Evolutionary conservation across 306 rosid genomes (phyloP).

Genomic region (Vicia sativa): DNA sequence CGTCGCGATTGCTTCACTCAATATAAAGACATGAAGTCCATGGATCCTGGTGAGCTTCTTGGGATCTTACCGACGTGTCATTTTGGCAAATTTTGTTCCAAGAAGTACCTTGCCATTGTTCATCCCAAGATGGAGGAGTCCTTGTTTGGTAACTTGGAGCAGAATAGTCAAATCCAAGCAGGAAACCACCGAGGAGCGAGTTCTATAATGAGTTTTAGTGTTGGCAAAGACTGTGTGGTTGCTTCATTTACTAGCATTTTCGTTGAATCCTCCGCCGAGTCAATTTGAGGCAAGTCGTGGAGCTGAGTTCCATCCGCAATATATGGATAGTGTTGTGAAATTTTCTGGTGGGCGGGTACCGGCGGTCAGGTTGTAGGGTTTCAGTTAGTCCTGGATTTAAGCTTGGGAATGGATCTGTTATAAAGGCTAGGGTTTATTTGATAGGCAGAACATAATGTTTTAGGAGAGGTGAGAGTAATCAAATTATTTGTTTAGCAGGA

Average conservation of each 20-base stretch:
- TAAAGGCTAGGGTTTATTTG: constrained; percentile 81
- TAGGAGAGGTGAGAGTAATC: constrained; percentile 11
- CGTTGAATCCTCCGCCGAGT: constrained; percentile 81
- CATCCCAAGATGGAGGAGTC: constrained; percentile 99
- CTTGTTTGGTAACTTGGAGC: constrained; percentile 86
- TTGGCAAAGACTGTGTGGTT: constrained; percentile 85
- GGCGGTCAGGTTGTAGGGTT: constrained; percentile 78
- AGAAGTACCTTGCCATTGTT: constrained; percentile 83
- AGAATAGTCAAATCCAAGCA: constrained; percentile 62
- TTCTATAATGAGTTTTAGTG: constrained; percentile 75
- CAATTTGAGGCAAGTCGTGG: constrained; percentile 92
- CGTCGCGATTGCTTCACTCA: constrained; percentile 84
- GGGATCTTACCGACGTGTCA: constrained; percentile 86
- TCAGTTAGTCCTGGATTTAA: constrained; percentile 87
- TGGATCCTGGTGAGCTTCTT: constrained; percentile 91
- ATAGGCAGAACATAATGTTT: constrained; percentile 51
- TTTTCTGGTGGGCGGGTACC: constrained; percentile 64
- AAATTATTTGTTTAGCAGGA: constrained; percentile 16
- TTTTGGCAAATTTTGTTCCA: constrained; percentile 88
- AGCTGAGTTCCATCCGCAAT: constrained; percentile 76
- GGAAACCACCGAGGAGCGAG: constrained; percentile 86
- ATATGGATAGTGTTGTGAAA: constrained; percentile 84
- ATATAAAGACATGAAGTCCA: constrained; percentile 82
- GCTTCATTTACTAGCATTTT: constrained; percentile 93
- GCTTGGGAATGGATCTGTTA: constrained; percentile 79